Evolutionary conservation across 192 early-diverging fungal genomes (phyloP), one percentile per base, ranked within the genome.

Genomic region (Neocallimastix lanati): DNA sequence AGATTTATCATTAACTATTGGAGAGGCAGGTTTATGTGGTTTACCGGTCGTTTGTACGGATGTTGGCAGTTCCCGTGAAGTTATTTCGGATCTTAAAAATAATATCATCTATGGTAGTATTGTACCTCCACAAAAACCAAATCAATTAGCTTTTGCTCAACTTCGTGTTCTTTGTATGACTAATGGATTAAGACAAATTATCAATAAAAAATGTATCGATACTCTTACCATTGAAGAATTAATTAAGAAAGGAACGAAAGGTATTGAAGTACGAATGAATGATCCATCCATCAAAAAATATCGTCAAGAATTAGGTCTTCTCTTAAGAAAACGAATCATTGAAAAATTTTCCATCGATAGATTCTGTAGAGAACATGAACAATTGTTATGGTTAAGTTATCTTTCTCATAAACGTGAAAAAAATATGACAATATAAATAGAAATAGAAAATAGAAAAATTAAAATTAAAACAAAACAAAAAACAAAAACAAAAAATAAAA

Each of bases 281-380:
- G 84, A 87, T 78, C 83, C 80, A 77, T 4, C 0, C 0, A 79
- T 87, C 2, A 81, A 77, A 33, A 80, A 84, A 77, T 16, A 80
- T 28, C 40, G 85, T 28, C 29, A 76, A 27, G 78, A 80, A 37
- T 76, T 86, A 25, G 85, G 85, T 28, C 27, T 86, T 33, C 25
- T 67, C 38, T 77, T 86, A 18, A 33, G 86, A 27, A 78, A 85
- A 28, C 76, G 85, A 27, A 85, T 79, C 14, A 78, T 83, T 30
- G 30, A 79, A 29, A 81, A 83, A 21, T 86, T 86, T 76, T 87
- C 85, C 2, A 82, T 86, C 78, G 29, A 77, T 7, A 82, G 85
- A 29, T 86, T 85, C 35, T 85, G 82, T 80, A 76, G 85, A 40
- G 83, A 86, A 78, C 85, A 86, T 78, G 85, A 86, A 78, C 85